phyloP scores from a whole-genome alignment of 306 rosid species.

The Gastrolobium bilobum region DNA sequence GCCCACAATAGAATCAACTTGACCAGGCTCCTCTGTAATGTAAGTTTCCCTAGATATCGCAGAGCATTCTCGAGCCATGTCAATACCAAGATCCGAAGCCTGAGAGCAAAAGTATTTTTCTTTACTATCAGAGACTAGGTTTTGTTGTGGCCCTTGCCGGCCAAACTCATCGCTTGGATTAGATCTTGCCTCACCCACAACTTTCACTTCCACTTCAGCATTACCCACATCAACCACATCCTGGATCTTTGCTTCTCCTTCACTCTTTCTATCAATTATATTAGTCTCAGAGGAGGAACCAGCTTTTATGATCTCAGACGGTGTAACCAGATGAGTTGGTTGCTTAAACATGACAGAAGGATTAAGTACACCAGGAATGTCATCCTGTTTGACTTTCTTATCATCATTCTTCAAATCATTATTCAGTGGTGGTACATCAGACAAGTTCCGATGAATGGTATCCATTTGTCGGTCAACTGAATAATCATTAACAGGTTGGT shows the following conservation, averaged over 20 bases:
- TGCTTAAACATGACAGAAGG: conserved; percentile 74
- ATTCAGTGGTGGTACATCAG: conserved; percentile 63
- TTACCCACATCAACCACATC: conserved; percentile 73
- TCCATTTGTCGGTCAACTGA: conserved; percentile 82
- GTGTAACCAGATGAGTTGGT: conserved; percentile 95
- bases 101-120: conserved; percentile 91
- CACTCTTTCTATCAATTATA: conserved; percentile 70
- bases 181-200: conserved; percentile 80
- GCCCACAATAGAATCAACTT: conserved; percentile 54
- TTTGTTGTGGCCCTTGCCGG: conserved; percentile 66
- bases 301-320: conserved; percentile 81
- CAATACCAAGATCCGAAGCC: conserved; percentile 97
- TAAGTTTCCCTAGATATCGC: conserved; percentile 73
- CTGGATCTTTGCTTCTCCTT: conserved; percentile 73
- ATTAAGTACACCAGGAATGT: conserved; percentile 68
- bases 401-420: conserved; percentile 69
- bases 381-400: conserved; percentile 73
- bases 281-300: conserved; percentile 80
- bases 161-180: conserved; percentile 69
- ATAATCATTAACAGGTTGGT: conserved; percentile 69
- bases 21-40: conserved; percentile 61
- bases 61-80: conserved; percentile 86
- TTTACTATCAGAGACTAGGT: conserved; percentile 61
- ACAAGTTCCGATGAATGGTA: conserved; percentile 64
- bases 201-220: conserved; percentile 88